Base-by-base conservation (phyloP, 2,329 filamentous ascomycete species). In the Fusarium scirpi region DNA sequence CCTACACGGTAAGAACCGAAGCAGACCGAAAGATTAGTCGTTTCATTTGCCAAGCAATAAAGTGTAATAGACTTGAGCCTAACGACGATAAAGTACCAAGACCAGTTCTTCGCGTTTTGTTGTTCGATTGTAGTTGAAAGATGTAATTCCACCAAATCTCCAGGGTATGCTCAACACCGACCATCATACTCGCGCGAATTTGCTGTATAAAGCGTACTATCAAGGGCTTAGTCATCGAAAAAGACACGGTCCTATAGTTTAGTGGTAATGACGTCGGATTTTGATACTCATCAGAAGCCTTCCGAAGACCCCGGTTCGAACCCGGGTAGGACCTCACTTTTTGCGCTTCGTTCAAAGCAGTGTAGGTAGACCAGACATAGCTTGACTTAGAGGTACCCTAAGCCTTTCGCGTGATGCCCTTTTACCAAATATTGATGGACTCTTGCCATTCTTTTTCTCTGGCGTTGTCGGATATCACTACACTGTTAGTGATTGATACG, bases 231-330 rank as follows among this genome's bases (percentile, higher is more conserved):
- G 62, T 65, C 60, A 65, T 65, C 62, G 22, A 8, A 8, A 8
- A 8, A 4, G 18, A 11, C 0, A 11, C 12, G 64, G 64, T 67
- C 58, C 64, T 67, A 67, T 67, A 67, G 64, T 67, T 57, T 67
- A 67, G 64, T 62, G 64, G 64, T 67, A 47, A 67, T 62, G 62
- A 65, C 62, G 62, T 65, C 30, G 62, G 62, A 65, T 65, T 65
- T 65, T 65, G 62, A 65, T 59, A 48, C 9, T 10, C 6, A 2
- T 53, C 60, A 34, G 13, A 51, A 65, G 12, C 44, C 32, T 65
- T 65, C 62, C 62, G 47, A 65, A 65, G 53, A 59, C 62, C 62
- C 62, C 62, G 62, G 62, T 65, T 65, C 62, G 62, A 65, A 65
- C 64, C 64, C 64, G 64, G 64, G 64, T 67, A 67, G 64, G 58